Conservation (phyloP, 2,329 filamentous ascomycete genomes). For the Penicillium sp. region DNA sequence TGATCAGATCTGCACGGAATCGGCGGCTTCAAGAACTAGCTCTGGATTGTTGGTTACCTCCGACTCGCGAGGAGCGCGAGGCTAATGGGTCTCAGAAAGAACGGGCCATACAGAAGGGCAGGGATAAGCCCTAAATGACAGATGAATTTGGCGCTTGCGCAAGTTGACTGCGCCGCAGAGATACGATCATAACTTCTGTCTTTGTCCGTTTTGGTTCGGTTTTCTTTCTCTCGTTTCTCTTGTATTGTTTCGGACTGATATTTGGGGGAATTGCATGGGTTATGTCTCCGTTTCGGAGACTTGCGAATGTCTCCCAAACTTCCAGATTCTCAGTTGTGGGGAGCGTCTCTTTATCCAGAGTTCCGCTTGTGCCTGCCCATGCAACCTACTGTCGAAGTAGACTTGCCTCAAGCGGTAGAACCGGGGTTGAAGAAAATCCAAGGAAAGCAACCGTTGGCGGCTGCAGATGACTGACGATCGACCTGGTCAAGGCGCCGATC, state of each 20-base stretch:
- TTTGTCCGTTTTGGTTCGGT: background rate
- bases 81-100: constrained; percentile 7
- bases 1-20: constrained; percentile 28
- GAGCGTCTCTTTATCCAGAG: no score
- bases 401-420: background rate
- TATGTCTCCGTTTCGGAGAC: background rate
- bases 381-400: background rate
- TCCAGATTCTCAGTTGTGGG: no score
- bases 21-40: constrained; percentile 17
- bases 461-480: constrained; percentile 21
- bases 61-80: background rate
- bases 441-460: constrained; percentile 16
- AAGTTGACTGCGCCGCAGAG: constrained; percentile 14
- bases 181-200: background rate
- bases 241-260: background rate
- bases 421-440: constrained; percentile 16
- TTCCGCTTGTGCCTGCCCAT: background rate
- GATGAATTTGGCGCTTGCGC: constrained; percentile 8
- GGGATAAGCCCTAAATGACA: background rate
- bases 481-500: constrained; percentile 11
- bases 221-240: background rate
- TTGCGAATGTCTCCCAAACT: background rate
- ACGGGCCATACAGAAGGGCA: constrained; percentile 6
- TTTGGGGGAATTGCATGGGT: background rate
- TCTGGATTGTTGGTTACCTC: background rate